Evolutionary conservation across 495 filamentous ascomycete genomes (phyloP).

Genomic region (Friedmanniomyces endolithicus): DNA sequence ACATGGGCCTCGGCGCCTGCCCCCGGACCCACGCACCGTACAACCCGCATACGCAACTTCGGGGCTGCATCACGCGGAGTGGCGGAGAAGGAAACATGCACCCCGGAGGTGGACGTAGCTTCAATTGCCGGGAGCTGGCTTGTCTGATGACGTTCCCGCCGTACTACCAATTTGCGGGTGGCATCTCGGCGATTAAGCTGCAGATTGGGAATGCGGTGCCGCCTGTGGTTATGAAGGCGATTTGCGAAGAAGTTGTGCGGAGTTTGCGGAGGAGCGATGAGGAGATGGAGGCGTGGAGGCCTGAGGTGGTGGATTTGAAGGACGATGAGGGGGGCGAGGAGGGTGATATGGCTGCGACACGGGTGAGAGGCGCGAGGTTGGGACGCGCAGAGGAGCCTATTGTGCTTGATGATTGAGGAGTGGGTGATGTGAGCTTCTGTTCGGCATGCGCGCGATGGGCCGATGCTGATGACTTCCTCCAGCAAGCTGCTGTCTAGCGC

Average conservation of each 20-base stretch:
- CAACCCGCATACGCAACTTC: conserved; percentile 23
- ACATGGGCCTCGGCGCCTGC: background rate
- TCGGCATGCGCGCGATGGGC: no score
- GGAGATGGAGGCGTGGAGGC: conserved; percentile 1
- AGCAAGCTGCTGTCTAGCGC: no score
- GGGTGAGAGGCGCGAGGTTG: conserved; percentile 70
- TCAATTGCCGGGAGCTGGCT: conserved; percentile 63
- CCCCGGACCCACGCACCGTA: background rate
- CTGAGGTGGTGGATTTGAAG: background rate
- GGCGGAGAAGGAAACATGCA: conserved; percentile 59
- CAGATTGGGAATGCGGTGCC: conserved; percentile 89
- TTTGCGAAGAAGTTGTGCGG: conserved; percentile 34
- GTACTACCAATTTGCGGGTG: conserved; percentile 44
- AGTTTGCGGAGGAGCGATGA: conserved; percentile 21
- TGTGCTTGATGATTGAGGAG: conserved; percentile 45
- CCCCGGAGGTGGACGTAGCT: conserved; percentile 51
- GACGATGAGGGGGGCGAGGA: conserved; percentile 31
- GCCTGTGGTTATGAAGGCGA: conserved; percentile 44
- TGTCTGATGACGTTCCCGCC: conserved; percentile 63
- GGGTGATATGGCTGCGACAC: conserved; percentile 56
- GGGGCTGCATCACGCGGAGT: conserved; percentile 53
- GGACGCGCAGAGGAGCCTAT: conserved; percentile 63
- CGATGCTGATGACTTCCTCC: no score
- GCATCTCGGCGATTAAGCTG: conserved; percentile 36
- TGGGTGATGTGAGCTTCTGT: no score